Percentiles rank a stretch among this genome's conserved stretches.
phyloP scores from a whole-genome alignment of 805 yeast species.

The Saccharomycopsis schoenii region DNA sequence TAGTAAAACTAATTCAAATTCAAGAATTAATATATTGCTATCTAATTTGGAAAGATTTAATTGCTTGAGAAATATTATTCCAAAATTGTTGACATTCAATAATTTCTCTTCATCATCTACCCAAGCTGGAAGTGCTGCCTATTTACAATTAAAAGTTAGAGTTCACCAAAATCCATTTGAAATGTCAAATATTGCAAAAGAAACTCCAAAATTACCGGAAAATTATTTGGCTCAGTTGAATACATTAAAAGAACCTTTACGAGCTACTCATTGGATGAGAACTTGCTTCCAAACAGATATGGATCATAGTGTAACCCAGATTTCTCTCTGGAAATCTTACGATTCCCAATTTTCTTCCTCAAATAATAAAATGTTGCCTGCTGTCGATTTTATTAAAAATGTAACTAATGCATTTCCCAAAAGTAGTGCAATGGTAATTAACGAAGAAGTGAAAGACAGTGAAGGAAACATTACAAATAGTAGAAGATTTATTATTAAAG shows the following conservation, averaged over 20 bases:
- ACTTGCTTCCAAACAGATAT: conserved; percentile 75
- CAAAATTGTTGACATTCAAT: conserved; percentile 47
- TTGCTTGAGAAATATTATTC: conserved; percentile 48
- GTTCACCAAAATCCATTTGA: conserved; percentile 57
- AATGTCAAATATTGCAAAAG: conserved; percentile 39
- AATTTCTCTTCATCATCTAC: conserved; percentile 23
- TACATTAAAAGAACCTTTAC: conserved; percentile 66
- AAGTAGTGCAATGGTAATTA: conserved; percentile 88
- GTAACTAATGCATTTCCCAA: conserved; percentile 81
- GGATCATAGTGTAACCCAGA: conserved; percentile 86
- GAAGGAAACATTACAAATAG: conserved; percentile 33
- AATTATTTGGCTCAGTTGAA: conserved; percentile 52
- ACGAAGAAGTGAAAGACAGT: conserved; percentile 29
- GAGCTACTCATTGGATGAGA: conserved; percentile 93
- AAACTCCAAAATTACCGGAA: conserved; percentile 30
- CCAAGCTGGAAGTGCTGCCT: conserved; percentile 12
- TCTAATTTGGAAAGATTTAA: conserved; percentile 39
- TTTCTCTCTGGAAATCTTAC: conserved; percentile 90
- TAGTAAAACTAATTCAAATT: conserved; percentile 29
- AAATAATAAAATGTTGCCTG: conserved; percentile 61
- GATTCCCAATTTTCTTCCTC: conserved; percentile 73
- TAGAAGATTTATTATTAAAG: conserved; percentile 84
- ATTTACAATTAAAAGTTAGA: conserved; percentile 38
- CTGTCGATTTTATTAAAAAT: conserved; percentile 93
- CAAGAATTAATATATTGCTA: conserved; percentile 44